phyloP scores from a whole-genome alignment of 192 early-diverging fungal genomes.

The Chytriomyces sp. region DNA sequence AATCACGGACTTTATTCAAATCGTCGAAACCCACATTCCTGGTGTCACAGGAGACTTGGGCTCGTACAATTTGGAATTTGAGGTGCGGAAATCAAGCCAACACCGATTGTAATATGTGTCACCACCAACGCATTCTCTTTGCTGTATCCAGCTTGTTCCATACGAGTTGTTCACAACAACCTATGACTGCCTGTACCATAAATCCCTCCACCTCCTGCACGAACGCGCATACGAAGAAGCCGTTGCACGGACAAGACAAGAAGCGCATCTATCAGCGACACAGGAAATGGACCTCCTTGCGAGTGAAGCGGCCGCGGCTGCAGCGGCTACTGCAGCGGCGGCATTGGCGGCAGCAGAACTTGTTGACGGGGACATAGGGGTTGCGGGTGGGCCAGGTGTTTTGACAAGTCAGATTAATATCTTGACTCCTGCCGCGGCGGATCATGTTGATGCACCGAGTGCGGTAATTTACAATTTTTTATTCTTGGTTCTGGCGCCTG shows the following conservation, averaged over 20 bases:
- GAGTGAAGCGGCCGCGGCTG: neutral
- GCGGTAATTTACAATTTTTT: too few species aligned
- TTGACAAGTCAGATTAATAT: neutral
- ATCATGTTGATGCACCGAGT: too few species aligned
- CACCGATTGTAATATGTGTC: neutral
- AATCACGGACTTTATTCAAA: slow-evolving; percentile 40
- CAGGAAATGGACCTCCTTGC: neutral
- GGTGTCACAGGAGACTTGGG: slow-evolving; percentile 37
- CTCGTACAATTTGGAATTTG: slow-evolving; percentile 55
- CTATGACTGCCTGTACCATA: slow-evolving; percentile 37
- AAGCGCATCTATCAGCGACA: neutral
- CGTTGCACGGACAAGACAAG: neutral
- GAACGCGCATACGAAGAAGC: slow-evolving; percentile 8
- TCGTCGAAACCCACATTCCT: slow-evolving; percentile 39
- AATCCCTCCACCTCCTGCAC: slow-evolving; percentile 22
- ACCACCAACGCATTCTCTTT: neutral
- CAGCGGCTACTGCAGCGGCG: neutral
- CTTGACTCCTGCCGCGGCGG: neutral
- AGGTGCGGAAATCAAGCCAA: slow-evolving; percentile 34
- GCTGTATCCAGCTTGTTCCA: slow-evolving; percentile 42
- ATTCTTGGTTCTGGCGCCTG: too few species aligned
- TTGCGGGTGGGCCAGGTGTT: neutral
- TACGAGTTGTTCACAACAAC: slow-evolving; percentile 43
- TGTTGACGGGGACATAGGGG: neutral
- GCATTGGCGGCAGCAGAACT: neutral